Base-by-base conservation (phyloP, 495 filamentous ascomycete genomes). In the Podospora australis region DNA sequence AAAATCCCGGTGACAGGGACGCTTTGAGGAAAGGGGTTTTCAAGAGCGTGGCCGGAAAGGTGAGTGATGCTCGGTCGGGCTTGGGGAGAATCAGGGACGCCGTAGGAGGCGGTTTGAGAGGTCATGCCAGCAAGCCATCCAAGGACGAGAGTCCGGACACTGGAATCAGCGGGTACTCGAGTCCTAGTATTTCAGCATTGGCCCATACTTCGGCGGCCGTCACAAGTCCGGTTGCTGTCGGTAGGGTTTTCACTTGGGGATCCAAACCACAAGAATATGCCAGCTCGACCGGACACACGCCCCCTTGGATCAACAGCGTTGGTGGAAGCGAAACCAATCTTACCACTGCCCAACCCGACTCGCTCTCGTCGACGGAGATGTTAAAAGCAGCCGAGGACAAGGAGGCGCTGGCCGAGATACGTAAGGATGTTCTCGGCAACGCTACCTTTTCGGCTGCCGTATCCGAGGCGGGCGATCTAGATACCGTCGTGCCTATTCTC, bases 51-150 rank as follows among this genome's bases (percentile, higher is more conserved):
- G 85, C 84, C 25, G 87, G 78, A 3, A 83, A 81, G 49, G 83
- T 88, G 49, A 88, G 83, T 43, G 89, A 95, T 67, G 87, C 88
- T 46, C 80, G 86, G 24, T 88, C 85, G 41, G 88, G 89, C 7
- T 74, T 96, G 42, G 86, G 82, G 6, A 80, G 84, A 23, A 88
- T 96, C 67, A 86, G 87, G 54, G 87, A 90, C 61, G 88, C 86
- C 4, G 86, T 96, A 17, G 84, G 86, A 13, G 62, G 66, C 19
- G 67, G 73, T 6, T 52, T 69, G 28, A 71, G 74, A 47, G 68
- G 73, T 13, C 77, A 80, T 36, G 52, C 49, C 22, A 73, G 63
- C 46, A 71, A 68, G 13, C 68, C 70, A 20, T 78, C 77, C 10
- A 70, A 64, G 39, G 73, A 76, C 42, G 64, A 73, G 51, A 52